Base-by-base conservation (phyloP, 2,329 filamentous ascomycete genomes). In the Cryphonectria parasitica region DNA sequence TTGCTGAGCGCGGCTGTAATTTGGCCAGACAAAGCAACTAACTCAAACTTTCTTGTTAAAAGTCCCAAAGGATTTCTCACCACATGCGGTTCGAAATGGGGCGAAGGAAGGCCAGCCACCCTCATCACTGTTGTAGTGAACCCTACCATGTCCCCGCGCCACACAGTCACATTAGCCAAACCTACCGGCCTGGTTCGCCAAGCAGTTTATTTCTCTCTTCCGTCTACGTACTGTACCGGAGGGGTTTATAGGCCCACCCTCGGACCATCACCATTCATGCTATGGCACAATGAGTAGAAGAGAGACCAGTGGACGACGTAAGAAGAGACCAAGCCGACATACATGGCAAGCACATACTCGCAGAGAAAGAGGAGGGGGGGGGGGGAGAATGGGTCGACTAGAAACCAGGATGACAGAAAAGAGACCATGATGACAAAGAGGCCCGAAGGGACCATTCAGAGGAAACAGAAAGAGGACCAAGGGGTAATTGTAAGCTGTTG, bases 1-100 rank as follows among this genome's bases (percentile, higher is more conserved):
- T 69, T 71, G 68, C 67, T 56, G 67, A 6, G n/a, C 67, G 69
- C 66, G 62, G 43, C 62, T 69, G 60, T 64, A 36, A 49, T 10
- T 8, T 41, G 17, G 34, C 36, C 61, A 13, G 61, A 43, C 61
- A 63, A 43, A 31, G 22, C 17, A 39, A 13, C 60, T 28, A 62
- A 22, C 58, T 61, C 17, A 7, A n/a, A 19, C 3, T 36, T 17
- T 43, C 2, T 8, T 43, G n/a, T 22, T 28, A 43, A 28, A 39
- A 39, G 36, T 25, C 22, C n/a, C 61, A 39, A 64, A 43, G 61
- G 61, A 64, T 64, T 64, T 64, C 61, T 43, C 61, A 64, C n/a
- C 61, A 64, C 34, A 64, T 45, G n/a, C 61, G 41, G 19, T 34
- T 34, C 41, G 13, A 36, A 36, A 25, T 36, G 63, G 63, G 63